Evolutionary conservation across 1,139 yeast genomes (phyloP).

Genomic region (Pichia sp.): DNA sequence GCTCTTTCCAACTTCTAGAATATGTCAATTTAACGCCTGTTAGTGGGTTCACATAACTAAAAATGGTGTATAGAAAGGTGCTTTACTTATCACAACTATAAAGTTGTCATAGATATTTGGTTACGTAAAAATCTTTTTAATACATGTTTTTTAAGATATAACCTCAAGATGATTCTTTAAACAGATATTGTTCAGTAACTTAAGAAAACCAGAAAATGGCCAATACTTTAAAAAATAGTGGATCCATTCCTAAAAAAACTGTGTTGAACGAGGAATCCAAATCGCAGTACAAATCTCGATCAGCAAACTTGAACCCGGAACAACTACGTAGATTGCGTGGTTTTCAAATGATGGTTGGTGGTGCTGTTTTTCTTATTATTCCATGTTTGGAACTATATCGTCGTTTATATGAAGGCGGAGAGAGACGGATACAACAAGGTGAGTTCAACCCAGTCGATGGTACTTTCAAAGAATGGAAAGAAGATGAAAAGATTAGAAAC

Average conservation of each 20-base stretch:
- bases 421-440: constrained; percentile 39
- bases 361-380: constrained; percentile 30
- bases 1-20: too few species aligned
- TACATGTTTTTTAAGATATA: too few species aligned
- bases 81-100: too few species aligned
- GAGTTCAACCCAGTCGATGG: constrained; percentile 39
- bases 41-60: too few species aligned
- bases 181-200: too few species aligned
- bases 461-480: constrained; percentile 34
- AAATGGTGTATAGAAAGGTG: too few species aligned
- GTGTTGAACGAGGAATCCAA: background rate
- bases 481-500: constrained; percentile 32
- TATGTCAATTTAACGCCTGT: too few species aligned
- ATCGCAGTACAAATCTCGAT: constrained; percentile 10
- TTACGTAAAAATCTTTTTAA: too few species aligned
- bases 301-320: constrained; percentile 13
- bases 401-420: constrained; percentile 34
- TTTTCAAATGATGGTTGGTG: constrained; percentile 32
- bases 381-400: constrained; percentile 30
- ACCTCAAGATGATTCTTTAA: too few species aligned
- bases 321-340: constrained; percentile 18
- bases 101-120: too few species aligned
- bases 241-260: constrained; percentile 1
- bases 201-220: too few species aligned
- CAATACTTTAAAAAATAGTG: too few species aligned